These are phyloP conservation scores for Talaromyces atroroseus DNA, from an alignment of 2,329 filamentous ascomycete species.

Conservation along the genomic window DNA sequence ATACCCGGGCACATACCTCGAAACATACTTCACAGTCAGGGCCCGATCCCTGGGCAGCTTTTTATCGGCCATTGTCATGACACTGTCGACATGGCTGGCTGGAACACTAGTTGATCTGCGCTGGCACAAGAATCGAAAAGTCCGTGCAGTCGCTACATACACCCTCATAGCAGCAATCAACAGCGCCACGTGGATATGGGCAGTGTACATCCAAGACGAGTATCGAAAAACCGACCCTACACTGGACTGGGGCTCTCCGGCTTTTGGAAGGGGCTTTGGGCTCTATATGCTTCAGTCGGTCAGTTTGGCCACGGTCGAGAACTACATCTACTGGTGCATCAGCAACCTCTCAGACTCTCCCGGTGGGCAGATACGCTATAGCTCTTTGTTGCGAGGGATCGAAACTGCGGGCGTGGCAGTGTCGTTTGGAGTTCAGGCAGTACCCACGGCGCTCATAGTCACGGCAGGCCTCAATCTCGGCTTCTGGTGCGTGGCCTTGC, in stretches of 20 bases:
- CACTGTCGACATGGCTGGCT: constrained; percentile 29
- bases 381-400: constrained; percentile 39
- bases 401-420: constrained; percentile 40
- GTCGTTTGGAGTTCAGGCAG: constrained; percentile 42
- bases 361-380: constrained; percentile 43
- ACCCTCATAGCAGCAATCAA: constrained; percentile 39
- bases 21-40: constrained; percentile 50
- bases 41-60: constrained; percentile 42
- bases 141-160: constrained; percentile 37
- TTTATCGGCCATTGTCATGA: constrained; percentile 43
- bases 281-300: constrained; percentile 40
- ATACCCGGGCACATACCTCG: constrained; percentile 50
- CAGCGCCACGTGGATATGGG: constrained; percentile 45
- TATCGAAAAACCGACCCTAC: constrained; percentile 39
- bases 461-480: constrained; percentile 42
- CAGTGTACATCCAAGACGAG: constrained; percentile 43
- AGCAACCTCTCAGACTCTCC: constrained; percentile 42
- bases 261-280: constrained; percentile 41
- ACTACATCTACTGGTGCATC: constrained; percentile 47
- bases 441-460: constrained; percentile 39
- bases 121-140: constrained; percentile 37
- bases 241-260: constrained; percentile 40
- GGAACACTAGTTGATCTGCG: constrained; percentile 34
- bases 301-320: constrained; percentile 38
- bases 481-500: constrained; percentile 39